Evolutionary conservation across 208 protist species (phyloP), one percentile per base, ranked within the genome.

Genomic region (Acanthamoeba castellanii): DNA sequence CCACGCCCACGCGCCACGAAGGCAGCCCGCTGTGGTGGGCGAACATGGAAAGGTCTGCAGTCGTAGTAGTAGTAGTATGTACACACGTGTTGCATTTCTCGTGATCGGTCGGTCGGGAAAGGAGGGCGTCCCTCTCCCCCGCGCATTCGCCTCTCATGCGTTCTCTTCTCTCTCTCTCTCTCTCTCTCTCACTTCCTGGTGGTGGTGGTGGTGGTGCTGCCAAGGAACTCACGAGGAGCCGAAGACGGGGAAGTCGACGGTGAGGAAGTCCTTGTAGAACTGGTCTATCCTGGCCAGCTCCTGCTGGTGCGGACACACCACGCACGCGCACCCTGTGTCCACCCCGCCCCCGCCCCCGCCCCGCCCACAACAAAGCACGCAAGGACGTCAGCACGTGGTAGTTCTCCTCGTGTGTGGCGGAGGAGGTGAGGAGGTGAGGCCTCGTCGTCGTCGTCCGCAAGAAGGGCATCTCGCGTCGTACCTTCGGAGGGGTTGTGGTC

Each of bases 301-400:
- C 61, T 68, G 61, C 61, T 68, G 61, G 27, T 68, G 61, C 61
- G 61, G 61, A 30, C 61, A 68, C 61, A 68, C 61, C 61, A 68
- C 61, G 61, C 61, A 68, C 16, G 61, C 61, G 18, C 61, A 68
- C 61, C 61, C 61, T 68, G 27, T 30, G 9, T 14, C 4, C 61
- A 30, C 16, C 16, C 61, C 61, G 4, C 16, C 16, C 25, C n/a
- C n/a, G n/a, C n/a, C n/a, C n/a, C n/a, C n/a, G n/a, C n/a, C n/a
- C n/a, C n/a, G n/a, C n/a, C n/a, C n/a, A n/a, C n/a, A n/a, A 30
- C 27, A 68, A 68, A 68, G 47, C 27, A 68, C 4, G 16, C 27
- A 5, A 22, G 4, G 16, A 32, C 61, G 18, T 22, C 61, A 22
- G 4, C 47, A 52, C 7, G 4, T 52, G 47, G 7, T 52, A 4